Evolutionary conservation across 441 rosid genomes (phyloP).

Genomic region (Populus tomentosa): DNA sequence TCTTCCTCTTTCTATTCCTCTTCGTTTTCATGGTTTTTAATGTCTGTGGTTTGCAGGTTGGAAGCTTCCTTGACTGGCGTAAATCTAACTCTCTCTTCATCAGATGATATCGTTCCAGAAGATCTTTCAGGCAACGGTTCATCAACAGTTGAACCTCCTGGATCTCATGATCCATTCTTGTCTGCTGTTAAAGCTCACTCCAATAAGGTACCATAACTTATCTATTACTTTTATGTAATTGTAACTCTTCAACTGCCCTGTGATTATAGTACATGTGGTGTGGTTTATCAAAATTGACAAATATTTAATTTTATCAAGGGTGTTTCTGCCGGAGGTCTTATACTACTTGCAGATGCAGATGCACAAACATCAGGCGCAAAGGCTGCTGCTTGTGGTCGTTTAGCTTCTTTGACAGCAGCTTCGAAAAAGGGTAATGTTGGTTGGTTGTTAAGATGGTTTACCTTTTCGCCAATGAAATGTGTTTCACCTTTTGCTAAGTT

Average conservation of each 20-base stretch:
- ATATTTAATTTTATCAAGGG: slow-evolving; percentile 38
- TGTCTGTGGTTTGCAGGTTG: slow-evolving; percentile 43
- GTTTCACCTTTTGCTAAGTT: background rate
- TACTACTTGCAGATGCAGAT: slow-evolving; percentile 71
- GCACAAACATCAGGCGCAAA: slow-evolving; percentile 77
- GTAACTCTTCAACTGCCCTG: background rate
- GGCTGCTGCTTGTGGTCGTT: slow-evolving; percentile 88
- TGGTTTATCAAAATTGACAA: slow-evolving; percentile 14
- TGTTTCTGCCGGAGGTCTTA: slow-evolving; percentile 53
- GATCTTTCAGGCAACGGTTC: slow-evolving; percentile 28
- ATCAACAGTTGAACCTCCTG: slow-evolving; percentile 23
- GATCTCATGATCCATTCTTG: slow-evolving; percentile 21
- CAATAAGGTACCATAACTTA: slow-evolving; percentile 33
- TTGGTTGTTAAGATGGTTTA: slow-evolving; percentile 2
- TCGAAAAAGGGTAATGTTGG: slow-evolving; percentile 53
- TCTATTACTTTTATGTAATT: background rate
- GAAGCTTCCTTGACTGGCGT: slow-evolving; percentile 79
- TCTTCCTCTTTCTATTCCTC: slow-evolving; percentile 14
- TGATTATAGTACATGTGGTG: background rate
- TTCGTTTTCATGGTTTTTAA: slow-evolving; percentile 11
- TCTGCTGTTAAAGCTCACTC: slow-evolving; percentile 28
- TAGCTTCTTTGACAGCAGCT: slow-evolving; percentile 76
- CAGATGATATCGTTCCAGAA: slow-evolving; percentile 29
- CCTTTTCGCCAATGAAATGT: background rate
- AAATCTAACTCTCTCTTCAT: slow-evolving; percentile 37